These are phyloP conservation scores for Tulasnella sp. DNA, from an alignment of 768 basidiomycete species.

Conservation along the genomic window DNA sequence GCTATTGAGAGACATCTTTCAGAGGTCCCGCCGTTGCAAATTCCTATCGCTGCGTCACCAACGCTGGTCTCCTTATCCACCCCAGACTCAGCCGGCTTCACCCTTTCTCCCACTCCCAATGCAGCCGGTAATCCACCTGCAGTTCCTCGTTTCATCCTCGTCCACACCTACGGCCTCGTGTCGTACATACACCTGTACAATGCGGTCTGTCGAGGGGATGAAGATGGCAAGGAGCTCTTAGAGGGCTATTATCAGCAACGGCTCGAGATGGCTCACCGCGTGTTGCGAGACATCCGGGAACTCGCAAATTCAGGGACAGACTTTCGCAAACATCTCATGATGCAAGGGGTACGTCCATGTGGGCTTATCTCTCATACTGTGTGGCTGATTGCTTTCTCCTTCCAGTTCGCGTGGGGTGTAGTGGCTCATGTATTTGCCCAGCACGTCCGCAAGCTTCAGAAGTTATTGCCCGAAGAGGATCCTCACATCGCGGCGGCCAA, in stretches of 20 bases:
- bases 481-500: background rate
- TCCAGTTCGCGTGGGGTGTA: slow-evolving; percentile 12
- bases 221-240: background rate
- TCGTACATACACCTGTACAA: slow-evolving; percentile 12
- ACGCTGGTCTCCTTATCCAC: background rate
- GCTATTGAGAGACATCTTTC: background rate
- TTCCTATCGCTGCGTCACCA: background rate
- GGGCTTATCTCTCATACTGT: background rate
- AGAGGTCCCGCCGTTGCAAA: background rate
- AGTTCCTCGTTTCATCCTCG: background rate
- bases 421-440: slow-evolving; percentile 15
- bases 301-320: background rate
- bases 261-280: slow-evolving; percentile 1
- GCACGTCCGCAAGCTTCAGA: slow-evolving; percentile 5
- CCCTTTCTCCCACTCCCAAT: background rate
- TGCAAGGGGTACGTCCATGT: slow-evolving; percentile 11
- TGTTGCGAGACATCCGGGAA: slow-evolving; percentile 7
- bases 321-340: slow-evolving; percentile 10
- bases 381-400: background rate
- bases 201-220: slow-evolving; percentile 2
- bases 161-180: slow-evolving; percentile 6
- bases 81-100: background rate
- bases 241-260: slow-evolving; percentile 5
- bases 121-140: background rate
- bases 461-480: background rate